Evolutionary conservation across 139 green algal genomes (phyloP).

Genomic region (Chlorella sp.): DNA sequence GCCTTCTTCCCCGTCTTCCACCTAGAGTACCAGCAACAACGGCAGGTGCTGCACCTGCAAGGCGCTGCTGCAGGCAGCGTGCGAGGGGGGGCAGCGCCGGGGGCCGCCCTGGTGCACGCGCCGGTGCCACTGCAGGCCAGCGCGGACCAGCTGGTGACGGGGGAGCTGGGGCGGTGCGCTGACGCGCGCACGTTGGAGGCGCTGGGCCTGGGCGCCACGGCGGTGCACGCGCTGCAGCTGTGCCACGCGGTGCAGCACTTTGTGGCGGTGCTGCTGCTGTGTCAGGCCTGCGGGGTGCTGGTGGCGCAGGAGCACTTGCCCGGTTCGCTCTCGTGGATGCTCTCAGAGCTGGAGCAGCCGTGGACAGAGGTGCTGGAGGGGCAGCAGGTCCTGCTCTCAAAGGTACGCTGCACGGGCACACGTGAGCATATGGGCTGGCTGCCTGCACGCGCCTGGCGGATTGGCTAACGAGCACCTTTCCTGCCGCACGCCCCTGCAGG

Average conservation of each 20-base stretch:
- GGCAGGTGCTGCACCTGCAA: too few species aligned
- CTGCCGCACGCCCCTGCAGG: too few species aligned
- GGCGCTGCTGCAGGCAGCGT: too few species aligned
- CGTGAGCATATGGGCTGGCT: not conserved
- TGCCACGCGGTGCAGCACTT: not conserved
- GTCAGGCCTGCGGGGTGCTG: not conserved
- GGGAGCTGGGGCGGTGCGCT: not conserved
- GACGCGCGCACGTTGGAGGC: not conserved
- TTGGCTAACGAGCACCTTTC: too few species aligned
- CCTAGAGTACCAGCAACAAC: not conserved
- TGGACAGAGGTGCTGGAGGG: not conserved
- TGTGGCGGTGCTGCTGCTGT: not conserved
- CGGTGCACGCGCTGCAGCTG: not conserved
- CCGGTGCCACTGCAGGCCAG: not conserved
- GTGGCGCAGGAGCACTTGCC: not conserved
- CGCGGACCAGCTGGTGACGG: not conserved
- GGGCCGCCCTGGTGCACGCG: too few species aligned
- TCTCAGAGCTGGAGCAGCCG: not conserved
- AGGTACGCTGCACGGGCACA: not conserved
- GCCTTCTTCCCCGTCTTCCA: not conserved
- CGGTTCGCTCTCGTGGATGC: not conserved
- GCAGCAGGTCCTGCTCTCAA: not conserved
- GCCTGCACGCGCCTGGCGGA: constrained; percentile 15
- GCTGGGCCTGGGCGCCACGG: not conserved
- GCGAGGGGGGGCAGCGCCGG: too few species aligned